phyloP scores from a whole-genome alignment of 2,329 filamentous ascomycete species.

The Aspergillus japonicus region DNA sequence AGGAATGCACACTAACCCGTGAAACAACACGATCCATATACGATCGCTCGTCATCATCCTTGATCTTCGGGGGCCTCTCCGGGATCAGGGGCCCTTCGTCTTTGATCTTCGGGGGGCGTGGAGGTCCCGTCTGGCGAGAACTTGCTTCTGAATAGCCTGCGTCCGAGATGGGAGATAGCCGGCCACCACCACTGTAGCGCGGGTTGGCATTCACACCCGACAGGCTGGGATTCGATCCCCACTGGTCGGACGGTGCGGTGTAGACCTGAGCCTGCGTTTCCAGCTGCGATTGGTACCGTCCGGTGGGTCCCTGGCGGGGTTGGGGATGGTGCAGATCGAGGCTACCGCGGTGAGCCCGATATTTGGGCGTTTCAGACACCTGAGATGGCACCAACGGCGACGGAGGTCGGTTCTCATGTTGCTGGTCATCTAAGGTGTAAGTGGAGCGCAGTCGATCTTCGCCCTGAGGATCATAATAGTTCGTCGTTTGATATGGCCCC shows the following conservation, averaged over 20 bases:
- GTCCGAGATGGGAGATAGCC: slow-evolving; percentile 49
- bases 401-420: slow-evolving; percentile 51
- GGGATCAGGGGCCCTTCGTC: slow-evolving; percentile 62
- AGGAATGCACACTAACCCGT: slow-evolving; percentile 30
- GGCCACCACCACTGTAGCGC: slow-evolving; percentile 39
- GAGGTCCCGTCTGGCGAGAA: slow-evolving; percentile 42
- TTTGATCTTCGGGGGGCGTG: slow-evolving; percentile 54
- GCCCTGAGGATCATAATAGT: slow-evolving; percentile 47
- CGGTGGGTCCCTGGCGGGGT: slow-evolving; percentile 61
- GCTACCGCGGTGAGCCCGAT: slow-evolving; percentile 64
- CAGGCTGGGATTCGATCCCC: slow-evolving; percentile 46
- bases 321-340: slow-evolving; percentile 65
- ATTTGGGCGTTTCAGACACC: slow-evolving; percentile 59
- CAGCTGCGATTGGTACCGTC: slow-evolving; percentile 60
- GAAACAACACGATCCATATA: slow-evolving; percentile 45
- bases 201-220: slow-evolving; percentile 33
- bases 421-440: slow-evolving; percentile 41
- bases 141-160: slow-evolving; percentile 46
- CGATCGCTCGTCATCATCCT: slow-evolving; percentile 35
- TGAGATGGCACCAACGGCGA: slow-evolving; percentile 64
- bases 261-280: slow-evolving; percentile 61
- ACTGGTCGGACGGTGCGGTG: slow-evolving; percentile 42
- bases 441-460: slow-evolving; percentile 48
- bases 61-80: slow-evolving; percentile 45
- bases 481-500: slow-evolving; percentile 54